Percentiles rank a stretch among this genome's conserved stretches.
Conservation (phyloP, 352 stramenopile species). For the Thalassiosira pacifica region DNA sequence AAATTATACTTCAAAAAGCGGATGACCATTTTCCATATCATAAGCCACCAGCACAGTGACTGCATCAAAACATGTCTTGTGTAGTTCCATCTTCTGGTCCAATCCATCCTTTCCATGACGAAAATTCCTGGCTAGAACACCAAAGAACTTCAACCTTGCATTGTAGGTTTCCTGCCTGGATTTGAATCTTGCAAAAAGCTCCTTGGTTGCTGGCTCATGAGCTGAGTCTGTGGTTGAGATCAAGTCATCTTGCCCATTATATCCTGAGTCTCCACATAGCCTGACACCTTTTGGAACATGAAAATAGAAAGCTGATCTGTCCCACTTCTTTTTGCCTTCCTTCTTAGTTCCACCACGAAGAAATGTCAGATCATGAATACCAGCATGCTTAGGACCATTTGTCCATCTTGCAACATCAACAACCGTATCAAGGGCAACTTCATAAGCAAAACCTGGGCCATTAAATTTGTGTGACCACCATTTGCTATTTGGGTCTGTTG, state of each 20-base stretch:
- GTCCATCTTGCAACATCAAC: slow-evolving; percentile 48
- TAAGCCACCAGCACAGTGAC: slow-evolving; percentile 35
- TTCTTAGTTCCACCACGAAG: slow-evolving; percentile 13
- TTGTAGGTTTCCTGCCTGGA: slow-evolving; percentile 29
- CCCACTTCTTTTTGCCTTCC: slow-evolving; percentile 10
- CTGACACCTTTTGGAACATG: slow-evolving; percentile 18
- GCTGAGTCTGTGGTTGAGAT: slow-evolving; percentile 25
- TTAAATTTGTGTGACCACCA: slow-evolving; percentile 67
- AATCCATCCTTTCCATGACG: slow-evolving; percentile 38
- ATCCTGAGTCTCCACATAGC: slow-evolving; percentile 36
- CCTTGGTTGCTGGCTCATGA: slow-evolving; percentile 25
- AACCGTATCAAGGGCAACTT: slow-evolving; percentile 51
- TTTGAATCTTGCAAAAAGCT: slow-evolving; percentile 41
- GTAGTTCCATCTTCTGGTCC: slow-evolving; percentile 23
- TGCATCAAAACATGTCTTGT: slow-evolving; percentile 26
- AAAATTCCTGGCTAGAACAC: slow-evolving; percentile 24
- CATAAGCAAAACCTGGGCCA: slow-evolving; percentile 54
- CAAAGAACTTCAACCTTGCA: slow-evolving; percentile 30
- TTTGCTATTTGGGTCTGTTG: slow-evolving; percentile 54
- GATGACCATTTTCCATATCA: slow-evolving; percentile 38
- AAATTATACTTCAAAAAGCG: slow-evolving; percentile 38
- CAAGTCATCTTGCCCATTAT: slow-evolving; percentile 39
- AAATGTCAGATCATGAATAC: slow-evolving; percentile 38
- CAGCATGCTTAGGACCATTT: slow-evolving; percentile 29
- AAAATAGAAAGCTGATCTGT: slow-evolving; percentile 28